Evolutionary conservation across 2,329 filamentous ascomycete genomes (phyloP).

Genomic region (Fusarium sp.): DNA sequence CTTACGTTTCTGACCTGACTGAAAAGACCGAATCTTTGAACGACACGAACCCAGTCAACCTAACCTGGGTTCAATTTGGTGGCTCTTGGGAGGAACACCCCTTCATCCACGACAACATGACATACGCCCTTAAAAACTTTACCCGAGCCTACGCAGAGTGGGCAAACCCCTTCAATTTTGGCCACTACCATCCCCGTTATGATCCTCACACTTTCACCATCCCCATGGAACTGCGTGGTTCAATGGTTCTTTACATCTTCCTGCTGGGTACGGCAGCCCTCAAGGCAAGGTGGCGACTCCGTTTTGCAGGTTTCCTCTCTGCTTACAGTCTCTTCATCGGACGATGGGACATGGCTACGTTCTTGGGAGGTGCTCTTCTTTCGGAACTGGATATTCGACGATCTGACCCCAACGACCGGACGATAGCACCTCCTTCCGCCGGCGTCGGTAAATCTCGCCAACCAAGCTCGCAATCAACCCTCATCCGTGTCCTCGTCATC

Average conservation of each 20-base stretch:
- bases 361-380: constrained; percentile 50
- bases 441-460: constrained; percentile 14
- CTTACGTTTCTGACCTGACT: not conserved
- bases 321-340: constrained; percentile 49
- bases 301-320: constrained; percentile 44
- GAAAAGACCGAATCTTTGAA: constrained; percentile 21
- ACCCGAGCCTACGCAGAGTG: constrained; percentile 51
- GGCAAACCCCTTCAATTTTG: constrained; percentile 55
- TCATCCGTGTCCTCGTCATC: constrained; percentile 42
- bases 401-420: constrained; percentile 25
- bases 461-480: constrained; percentile 16
- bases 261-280: constrained; percentile 51
- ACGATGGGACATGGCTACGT: constrained; percentile 54
- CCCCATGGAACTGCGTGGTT: constrained; percentile 54
- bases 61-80: constrained; percentile 51
- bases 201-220: constrained; percentile 56
- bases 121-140: constrained; percentile 52
- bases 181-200: constrained; percentile 52
- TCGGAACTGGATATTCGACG: constrained; percentile 51
- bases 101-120: constrained; percentile 51
- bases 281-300: constrained; percentile 48
- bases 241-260: constrained; percentile 54
- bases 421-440: constrained; percentile 22
- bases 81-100: constrained; percentile 56
- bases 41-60: constrained; percentile 46